Evolutionary conservation across 2,329 filamentous ascomycete genomes (phyloP).

Genomic region (Mycosphaerella arachidis): DNA sequence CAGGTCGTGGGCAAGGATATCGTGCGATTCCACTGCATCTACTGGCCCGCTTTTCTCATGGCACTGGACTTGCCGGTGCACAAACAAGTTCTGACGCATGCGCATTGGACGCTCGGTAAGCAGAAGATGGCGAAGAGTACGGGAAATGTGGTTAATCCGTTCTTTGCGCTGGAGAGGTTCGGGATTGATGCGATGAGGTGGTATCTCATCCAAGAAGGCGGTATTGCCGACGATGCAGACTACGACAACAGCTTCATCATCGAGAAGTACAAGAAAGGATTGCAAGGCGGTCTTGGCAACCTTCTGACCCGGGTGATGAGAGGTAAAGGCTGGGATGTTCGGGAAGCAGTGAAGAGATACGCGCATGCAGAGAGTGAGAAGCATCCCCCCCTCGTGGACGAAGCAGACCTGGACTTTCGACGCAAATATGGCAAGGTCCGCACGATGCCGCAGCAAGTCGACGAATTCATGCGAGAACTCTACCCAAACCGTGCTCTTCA

Average conservation of each 20-base stretch:
- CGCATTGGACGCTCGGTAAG: constrained; percentile 88
- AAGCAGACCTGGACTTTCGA: background rate
- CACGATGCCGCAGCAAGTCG: constrained; percentile 40
- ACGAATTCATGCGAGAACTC: constrained; percentile 57
- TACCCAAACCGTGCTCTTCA: constrained; percentile 64
- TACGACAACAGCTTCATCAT: constrained; percentile 79
- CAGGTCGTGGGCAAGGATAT: constrained; percentile 98
- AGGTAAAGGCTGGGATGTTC: constrained; percentile 54
- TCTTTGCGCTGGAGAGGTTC: constrained; percentile 84
- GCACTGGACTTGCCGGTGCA: constrained; percentile 76
- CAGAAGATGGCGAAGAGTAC: constrained; percentile 96
- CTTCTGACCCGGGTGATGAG: constrained; percentile 64
- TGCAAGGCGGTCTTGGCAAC: constrained; percentile 78
- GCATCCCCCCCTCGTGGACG: background rate
- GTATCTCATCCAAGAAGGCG: constrained; percentile 78
- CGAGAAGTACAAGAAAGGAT: constrained; percentile 69
- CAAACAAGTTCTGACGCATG: constrained; percentile 77
- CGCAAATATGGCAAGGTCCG: constrained; percentile 4
- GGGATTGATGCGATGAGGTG: constrained; percentile 84
- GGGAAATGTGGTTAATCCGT: constrained; percentile 92
- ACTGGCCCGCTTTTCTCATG: constrained; percentile 96
- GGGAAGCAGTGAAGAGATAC: constrained; percentile 29
- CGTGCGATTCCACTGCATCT: constrained; percentile 90
- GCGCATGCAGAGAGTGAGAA: constrained; percentile 12
- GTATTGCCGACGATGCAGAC: constrained; percentile 70